Evolutionary conservation across 2,329 filamentous ascomycete genomes (phyloP).

Genomic region (Sclerotinia trifoliorum): DNA sequence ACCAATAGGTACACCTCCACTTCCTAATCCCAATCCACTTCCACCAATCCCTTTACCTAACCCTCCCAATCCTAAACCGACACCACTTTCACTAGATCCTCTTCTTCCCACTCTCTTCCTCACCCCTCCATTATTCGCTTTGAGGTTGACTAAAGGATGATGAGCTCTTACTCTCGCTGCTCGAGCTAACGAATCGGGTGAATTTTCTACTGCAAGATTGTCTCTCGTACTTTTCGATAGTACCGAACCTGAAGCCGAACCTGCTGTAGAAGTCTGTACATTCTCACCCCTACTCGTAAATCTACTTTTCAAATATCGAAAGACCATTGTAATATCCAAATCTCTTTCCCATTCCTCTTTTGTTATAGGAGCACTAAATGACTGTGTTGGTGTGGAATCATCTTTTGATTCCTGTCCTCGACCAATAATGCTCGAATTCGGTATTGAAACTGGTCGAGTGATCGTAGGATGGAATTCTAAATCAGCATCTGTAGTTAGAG

Average conservation of each 20-base stretch:
- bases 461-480: constrained; percentile 30
- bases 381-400: constrained; percentile 31
- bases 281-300: constrained; percentile 53
- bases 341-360: constrained; percentile 78
- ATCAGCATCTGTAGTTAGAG: constrained; percentile 20
- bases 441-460: constrained; percentile 32
- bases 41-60: constrained; percentile 47
- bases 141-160: constrained; percentile 73
- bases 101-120: constrained; percentile 50
- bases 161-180: constrained; percentile 83
- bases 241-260: background rate
- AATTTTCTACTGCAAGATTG: constrained; percentile 50
- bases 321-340: constrained; percentile 86
- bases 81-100: constrained; percentile 86
- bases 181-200: constrained; percentile 69
- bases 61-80: constrained; percentile 55
- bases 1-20: background rate
- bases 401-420: constrained; percentile 24
- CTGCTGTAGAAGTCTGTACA: background rate
- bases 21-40: background rate
- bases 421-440: constrained; percentile 18
- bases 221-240: constrained; percentile 42
- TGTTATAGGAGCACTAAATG: constrained; percentile 26
- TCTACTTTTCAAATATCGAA: constrained; percentile 77
- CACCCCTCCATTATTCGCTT: constrained; percentile 40